Evolutionary conservation across 192 early-diverging fungal species (phyloP), one percentile per base, ranked within the genome.

Genomic region (Entophlyctis luteolus): DNA sequence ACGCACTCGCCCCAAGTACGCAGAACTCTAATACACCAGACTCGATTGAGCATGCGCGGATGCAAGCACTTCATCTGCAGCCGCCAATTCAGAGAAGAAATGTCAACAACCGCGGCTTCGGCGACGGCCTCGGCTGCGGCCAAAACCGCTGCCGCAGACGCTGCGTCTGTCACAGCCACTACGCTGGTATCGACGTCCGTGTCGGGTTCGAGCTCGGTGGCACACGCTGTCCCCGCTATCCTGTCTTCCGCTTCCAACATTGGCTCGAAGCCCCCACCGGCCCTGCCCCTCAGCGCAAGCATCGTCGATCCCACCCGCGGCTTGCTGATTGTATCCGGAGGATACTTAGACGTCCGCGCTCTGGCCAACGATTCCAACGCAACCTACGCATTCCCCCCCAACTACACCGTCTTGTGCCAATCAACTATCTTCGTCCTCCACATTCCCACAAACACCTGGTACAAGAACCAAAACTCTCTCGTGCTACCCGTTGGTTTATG

Each of bases 401-500:
- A 52, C 49, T 18, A 12, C 8, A 33, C 32, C 14, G 54, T 45
- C 25, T 45, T 31, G 39, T 59, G 58, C 38, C 58, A 59, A 45
- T n/a, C 18, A 22, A 38, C 6, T 35, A 33, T 14, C 12, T 16
- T 52, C 49, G 10, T 52, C 22, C 4, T 55, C 8, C 20, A 18
- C 20, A 8, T 45, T 20, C 34, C n/a, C 25, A 25, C 29, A 36
- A 31, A 59, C 25, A 20, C 39, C 36, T 42, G 31, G 28, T 45
- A 22, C 37, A n/a, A 14, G 3, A 14, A 4, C 20, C 57, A 45
- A 42, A 42, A 59, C 12, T 34, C n/a, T 8, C 4, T 28, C 52
- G 32, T 20, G 14, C 48, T 70, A 50, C 68, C 68, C 5, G 68
- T 62, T 4, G 68, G 68, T 12, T 47, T 70, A 37, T 70, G 68